phyloP scores from a whole-genome alignment of 495 filamentous ascomycete genomes.

The Aspergillus ellipticus region DNA sequence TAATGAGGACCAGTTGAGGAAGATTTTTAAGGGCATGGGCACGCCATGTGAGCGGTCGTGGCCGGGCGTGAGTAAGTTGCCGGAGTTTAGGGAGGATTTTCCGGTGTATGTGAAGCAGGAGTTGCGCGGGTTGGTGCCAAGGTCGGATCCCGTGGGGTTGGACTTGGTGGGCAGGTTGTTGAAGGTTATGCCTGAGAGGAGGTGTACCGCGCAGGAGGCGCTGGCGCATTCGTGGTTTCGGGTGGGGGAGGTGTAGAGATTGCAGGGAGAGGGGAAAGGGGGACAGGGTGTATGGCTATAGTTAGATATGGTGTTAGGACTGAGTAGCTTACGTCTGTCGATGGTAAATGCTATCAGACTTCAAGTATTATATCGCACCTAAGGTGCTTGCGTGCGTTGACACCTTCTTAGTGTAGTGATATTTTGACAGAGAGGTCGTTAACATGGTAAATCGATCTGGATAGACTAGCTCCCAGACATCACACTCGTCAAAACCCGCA shows the following conservation, averaged over 20 bases:
- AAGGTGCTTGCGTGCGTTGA: too few relatives aligned
- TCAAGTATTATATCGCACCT: too few relatives aligned
- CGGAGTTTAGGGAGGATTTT: slow-evolving; percentile 89
- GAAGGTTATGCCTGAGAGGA: slow-evolving; percentile 83
- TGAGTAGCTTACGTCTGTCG: too few relatives aligned
- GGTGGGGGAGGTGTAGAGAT: slow-evolving; percentile 30
- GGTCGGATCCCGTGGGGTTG: slow-evolving; percentile 79
- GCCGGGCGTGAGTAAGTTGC: slow-evolving; percentile 83
- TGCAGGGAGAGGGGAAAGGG: too few relatives aligned
- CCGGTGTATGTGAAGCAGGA: slow-evolving; percentile 93
- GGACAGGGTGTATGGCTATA: too few relatives aligned
- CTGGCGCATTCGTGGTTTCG: slow-evolving; percentile 87
- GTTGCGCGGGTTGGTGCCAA: slow-evolving; percentile 73
- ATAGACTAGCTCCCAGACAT: too few relatives aligned
- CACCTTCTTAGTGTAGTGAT: too few relatives aligned
- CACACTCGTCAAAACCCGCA: too few relatives aligned
- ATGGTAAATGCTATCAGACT: too few relatives aligned
- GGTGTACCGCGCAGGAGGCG: slow-evolving; percentile 77
- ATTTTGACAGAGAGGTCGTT: too few relatives aligned
- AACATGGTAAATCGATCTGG: too few relatives aligned
- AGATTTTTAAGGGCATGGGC: slow-evolving; percentile 96
- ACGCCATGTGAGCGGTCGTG: slow-evolving; percentile 87
- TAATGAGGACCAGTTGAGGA: slow-evolving; percentile 90
- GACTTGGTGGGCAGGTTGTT: slow-evolving; percentile 85
- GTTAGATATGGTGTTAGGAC: too few relatives aligned